Conservation (phyloP, 148 eudicot genomes). For the Fagopyrum tataricum region DNA sequence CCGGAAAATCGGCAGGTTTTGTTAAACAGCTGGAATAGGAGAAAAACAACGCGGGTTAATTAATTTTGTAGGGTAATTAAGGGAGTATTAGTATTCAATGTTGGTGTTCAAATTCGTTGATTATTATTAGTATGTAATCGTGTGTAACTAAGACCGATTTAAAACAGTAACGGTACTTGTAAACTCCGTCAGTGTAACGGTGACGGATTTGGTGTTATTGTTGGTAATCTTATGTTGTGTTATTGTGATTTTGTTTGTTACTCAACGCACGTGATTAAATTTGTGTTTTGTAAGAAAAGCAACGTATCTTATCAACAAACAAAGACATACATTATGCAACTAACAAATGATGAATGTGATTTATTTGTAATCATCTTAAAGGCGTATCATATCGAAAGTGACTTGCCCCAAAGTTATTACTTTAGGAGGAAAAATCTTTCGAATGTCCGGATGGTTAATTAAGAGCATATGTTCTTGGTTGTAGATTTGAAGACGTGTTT, state of each 20-base stretch:
- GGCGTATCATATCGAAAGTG: neutral
- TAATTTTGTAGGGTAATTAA: constrained; percentile 5
- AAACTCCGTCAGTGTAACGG: constrained; percentile 7
- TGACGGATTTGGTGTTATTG: neutral
- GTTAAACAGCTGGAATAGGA: neutral
- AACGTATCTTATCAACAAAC: constrained; percentile 2
- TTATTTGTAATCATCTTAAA: constrained; percentile 4
- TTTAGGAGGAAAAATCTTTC: neutral
- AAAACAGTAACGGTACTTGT: neutral
- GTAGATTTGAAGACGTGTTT: neutral
- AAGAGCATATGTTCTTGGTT: neutral
- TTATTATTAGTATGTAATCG: constrained; percentile 5
- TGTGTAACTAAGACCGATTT: constrained; percentile 1
- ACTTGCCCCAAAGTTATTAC: neutral
- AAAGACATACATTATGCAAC: neutral
- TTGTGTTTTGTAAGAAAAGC: neutral
- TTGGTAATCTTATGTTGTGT: neutral
- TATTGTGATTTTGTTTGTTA: neutral
- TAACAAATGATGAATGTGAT: constrained; percentile 1
- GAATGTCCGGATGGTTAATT: constrained; percentile 1
- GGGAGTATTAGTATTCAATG: neutral
- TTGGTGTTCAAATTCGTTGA: constrained; percentile 7
- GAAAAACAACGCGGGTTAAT: neutral
- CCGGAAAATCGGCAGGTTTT: constrained; percentile 4
- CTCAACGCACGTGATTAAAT: neutral